A percentile compares a stretch with the other conserved stretches of the same genome.
These are phyloP conservation scores for Euphorbia lathyris DNA, from an alignment of 345 rosid genomes.

Conservation along the genomic window DNA sequence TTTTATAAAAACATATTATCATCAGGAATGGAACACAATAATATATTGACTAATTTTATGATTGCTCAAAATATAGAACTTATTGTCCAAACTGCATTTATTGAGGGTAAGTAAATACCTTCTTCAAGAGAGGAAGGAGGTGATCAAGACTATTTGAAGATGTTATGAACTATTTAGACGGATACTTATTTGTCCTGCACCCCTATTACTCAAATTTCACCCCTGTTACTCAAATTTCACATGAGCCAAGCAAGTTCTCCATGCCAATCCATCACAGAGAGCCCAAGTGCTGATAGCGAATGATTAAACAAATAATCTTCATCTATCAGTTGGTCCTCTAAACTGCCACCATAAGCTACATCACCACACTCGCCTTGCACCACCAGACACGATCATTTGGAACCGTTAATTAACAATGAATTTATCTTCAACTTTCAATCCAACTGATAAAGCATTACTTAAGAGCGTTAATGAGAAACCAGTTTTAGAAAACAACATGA, in stretches of 20 bases:
- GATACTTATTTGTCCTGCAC: constrained; percentile 81
- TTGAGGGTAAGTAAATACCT: constrained; percentile 46
- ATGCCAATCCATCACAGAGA: constrained; percentile 96
- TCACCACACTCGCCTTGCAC: constrained; percentile 83
- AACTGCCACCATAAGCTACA: constrained; percentile 85
- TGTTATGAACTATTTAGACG: constrained; percentile 85
- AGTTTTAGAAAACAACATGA: too few relatives aligned
- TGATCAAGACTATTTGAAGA: constrained; percentile 73
- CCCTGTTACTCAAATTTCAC: too few relatives aligned
- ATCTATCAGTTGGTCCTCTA: constrained; percentile 85
- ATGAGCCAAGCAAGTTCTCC: constrained; percentile 97
- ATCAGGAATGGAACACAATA: constrained; percentile 22
- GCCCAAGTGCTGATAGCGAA: constrained; percentile 68
- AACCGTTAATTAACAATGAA: constrained; percentile 58
- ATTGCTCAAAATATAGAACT: background rate
- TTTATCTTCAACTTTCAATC: constrained; percentile 84
- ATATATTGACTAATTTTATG: too few relatives aligned
- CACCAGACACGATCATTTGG: constrained; percentile 71
- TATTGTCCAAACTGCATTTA: constrained; percentile 64
- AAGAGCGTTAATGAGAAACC: constrained; percentile 74
- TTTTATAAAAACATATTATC: constrained; percentile 16
- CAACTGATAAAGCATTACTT: constrained; percentile 76
- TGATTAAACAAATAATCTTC: constrained; percentile 80
- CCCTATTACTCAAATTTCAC: constrained; percentile 83
- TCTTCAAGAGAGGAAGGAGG: constrained; percentile 70